phyloP scores from a whole-genome alignment of 1,284 basidiomycete genomes.

The Trichosporon faecale region DNA sequence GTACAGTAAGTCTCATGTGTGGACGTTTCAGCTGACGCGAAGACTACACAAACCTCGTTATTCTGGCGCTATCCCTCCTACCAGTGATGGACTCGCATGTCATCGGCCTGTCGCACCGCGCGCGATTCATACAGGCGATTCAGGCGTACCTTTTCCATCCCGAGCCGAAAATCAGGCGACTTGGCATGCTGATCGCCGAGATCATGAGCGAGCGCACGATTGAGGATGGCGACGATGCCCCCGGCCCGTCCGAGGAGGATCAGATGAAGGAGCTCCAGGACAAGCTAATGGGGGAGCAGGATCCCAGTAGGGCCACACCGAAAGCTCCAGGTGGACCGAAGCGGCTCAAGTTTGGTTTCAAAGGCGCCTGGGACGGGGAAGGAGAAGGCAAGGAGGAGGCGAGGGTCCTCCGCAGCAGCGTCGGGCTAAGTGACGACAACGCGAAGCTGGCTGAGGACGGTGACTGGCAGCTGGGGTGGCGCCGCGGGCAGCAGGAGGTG shows the following conservation, averaged over 20 bases:
- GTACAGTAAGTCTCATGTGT: slow-evolving; percentile 33
- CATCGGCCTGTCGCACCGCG: slow-evolving; percentile 54
- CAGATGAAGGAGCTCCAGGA: slow-evolving; percentile 45
- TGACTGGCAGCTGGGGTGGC: slow-evolving; percentile 44
- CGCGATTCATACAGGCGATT: slow-evolving; percentile 68
- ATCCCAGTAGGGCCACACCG: slow-evolving; percentile 12
- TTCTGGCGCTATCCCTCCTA: slow-evolving; percentile 64
- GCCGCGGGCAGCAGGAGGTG: neutral
- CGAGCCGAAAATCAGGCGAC: slow-evolving; percentile 71
- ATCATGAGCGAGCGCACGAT: slow-evolving; percentile 52
- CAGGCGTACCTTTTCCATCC: slow-evolving; percentile 73
- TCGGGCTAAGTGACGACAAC: slow-evolving; percentile 59
- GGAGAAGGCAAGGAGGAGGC: slow-evolving; percentile 69
- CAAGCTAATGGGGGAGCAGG: slow-evolving; percentile 42
- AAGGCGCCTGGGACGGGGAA: slow-evolving; percentile 70
- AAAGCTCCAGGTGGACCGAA: slow-evolving; percentile 53
- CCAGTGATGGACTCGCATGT: slow-evolving; percentile 55
- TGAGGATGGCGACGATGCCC: slow-evolving; percentile 13
- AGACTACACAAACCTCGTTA: slow-evolving; percentile 70
- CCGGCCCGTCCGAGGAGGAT: slow-evolving; percentile 22
- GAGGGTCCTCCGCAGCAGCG: slow-evolving; percentile 58
- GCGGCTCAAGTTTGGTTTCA: slow-evolving; percentile 66
- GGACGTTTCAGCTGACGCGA: neutral
- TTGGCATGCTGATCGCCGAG: slow-evolving; percentile 92
- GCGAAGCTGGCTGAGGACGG: slow-evolving; percentile 29